These are phyloP conservation scores for Magnusiomyces suaveolens DNA, from an alignment of 1,139 yeast genomes.

Conservation along the genomic window DNA sequence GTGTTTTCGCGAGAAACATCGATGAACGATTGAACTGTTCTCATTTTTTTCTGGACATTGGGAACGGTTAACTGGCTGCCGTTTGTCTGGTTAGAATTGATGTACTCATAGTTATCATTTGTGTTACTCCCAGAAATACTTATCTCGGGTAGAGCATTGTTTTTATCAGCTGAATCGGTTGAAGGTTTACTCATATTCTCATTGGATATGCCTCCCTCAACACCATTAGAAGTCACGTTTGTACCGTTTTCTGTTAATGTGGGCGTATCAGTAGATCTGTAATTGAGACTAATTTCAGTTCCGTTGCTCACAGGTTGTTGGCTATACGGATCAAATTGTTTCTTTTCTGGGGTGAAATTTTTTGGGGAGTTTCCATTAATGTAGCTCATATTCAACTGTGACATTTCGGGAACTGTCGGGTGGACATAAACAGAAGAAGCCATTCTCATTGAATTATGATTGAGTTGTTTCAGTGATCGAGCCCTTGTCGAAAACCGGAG, in stretches of 20 bases:
- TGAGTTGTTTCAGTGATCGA: constrained; percentile 19
- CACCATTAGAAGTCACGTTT: not conserved
- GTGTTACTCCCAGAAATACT: not conserved
- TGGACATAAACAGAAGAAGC: not conserved
- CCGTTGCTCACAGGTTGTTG: too few species aligned
- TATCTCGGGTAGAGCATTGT: too few species aligned
- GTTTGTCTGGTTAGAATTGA: not conserved
- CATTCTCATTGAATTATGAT: constrained; percentile 7
- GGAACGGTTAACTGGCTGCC: not conserved
- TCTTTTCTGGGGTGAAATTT: too few species aligned
- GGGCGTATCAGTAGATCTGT: not conserved
- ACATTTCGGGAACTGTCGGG: not conserved
- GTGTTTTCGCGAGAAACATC: constrained; percentile 16
- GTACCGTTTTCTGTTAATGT: not conserved
- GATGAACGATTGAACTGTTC: constrained; percentile 7
- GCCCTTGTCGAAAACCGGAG: constrained; percentile 14
- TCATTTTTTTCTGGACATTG: not conserved
- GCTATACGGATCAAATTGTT: too few species aligned
- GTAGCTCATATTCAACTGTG: not conserved
- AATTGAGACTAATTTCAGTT: too few species aligned
- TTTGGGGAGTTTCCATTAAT: too few species aligned
- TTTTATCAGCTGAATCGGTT: not conserved
- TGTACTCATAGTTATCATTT: not conserved
- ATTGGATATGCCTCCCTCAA: not conserved
- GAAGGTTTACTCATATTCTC: not conserved